Evolutionary conservation across 768 basidiomycete species (phyloP).

Genomic region (Hygrocybe punicea): DNA sequence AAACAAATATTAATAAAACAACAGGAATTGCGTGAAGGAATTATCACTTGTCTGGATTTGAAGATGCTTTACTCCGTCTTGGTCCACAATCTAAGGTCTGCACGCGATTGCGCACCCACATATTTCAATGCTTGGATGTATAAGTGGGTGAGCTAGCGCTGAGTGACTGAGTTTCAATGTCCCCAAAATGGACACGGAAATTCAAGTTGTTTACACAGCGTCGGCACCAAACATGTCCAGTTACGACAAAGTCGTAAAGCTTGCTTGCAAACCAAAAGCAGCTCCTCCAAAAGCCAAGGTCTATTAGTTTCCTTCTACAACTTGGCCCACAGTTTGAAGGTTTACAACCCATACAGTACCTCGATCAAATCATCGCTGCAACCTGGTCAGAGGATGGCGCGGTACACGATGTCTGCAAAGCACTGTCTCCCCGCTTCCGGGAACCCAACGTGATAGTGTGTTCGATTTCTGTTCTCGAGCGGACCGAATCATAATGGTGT

Average conservation of each 20-base stretch:
- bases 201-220: background rate
- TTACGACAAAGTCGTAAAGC: constrained; percentile 89
- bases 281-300: constrained; percentile 96
- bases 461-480: constrained; percentile 9
- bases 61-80: no score
- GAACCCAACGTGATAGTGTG: constrained; percentile 90
- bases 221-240: constrained; percentile 52
- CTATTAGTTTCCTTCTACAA: constrained; percentile 3
- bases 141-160: no score
- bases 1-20: no score
- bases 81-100: no score
- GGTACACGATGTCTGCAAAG: constrained; percentile 88
- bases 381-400: constrained; percentile 97
- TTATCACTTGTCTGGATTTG: no score
- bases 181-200: no score
- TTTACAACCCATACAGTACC: constrained; percentile 56
- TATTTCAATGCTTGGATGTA: no score
- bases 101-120: no score
- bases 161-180: background rate
- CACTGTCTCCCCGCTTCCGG: constrained; percentile 75
- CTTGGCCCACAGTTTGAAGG: background rate
- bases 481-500: background rate
- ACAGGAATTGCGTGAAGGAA: no score
- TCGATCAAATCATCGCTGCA: constrained; percentile 93
- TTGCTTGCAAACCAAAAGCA: constrained; percentile 96